Conservation (phyloP, 768 basidiomycete species). For the Vishniacozyma victoriae region DNA sequence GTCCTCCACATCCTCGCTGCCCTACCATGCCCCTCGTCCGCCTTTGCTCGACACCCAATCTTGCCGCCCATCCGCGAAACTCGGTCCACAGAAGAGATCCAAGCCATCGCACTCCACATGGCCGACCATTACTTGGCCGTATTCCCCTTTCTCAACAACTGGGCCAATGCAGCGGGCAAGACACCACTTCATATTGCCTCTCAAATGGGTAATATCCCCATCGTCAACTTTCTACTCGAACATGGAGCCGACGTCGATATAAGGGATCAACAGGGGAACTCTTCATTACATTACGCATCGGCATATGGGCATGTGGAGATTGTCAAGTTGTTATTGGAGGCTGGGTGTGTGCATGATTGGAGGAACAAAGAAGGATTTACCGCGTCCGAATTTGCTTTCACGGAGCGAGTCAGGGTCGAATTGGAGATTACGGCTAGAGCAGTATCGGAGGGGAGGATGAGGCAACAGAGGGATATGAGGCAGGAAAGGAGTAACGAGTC, state of each 20-base stretch:
- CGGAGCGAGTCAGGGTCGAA: slow-evolving; percentile 44
- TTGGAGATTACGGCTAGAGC: slow-evolving; percentile 26
- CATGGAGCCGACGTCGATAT: slow-evolving; percentile 83
- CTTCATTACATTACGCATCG: slow-evolving; percentile 70
- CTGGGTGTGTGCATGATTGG: slow-evolving; percentile 74
- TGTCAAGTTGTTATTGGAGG: slow-evolving; percentile 78
- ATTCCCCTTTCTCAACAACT: slow-evolving; percentile 79
- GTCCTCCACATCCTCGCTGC: slow-evolving; percentile 90
- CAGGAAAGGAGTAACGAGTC: not conserved
- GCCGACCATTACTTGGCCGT: slow-evolving; percentile 78
- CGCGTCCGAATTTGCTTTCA: slow-evolving; percentile 87
- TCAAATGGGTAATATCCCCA: slow-evolving; percentile 79
- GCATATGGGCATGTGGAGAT: slow-evolving; percentile 52
- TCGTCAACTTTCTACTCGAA: slow-evolving; percentile 68
- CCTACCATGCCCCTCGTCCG: slow-evolving; percentile 52
- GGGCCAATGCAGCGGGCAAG: slow-evolving; percentile 84
- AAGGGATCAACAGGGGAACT: slow-evolving; percentile 85
- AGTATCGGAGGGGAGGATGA: slow-evolving; percentile 15
- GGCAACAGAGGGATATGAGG: not conserved
- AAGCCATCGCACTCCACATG: slow-evolving; percentile 68
- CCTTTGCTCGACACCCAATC: slow-evolving; percentile 15
- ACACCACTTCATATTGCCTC: slow-evolving; percentile 85
- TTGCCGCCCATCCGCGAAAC: slow-evolving; percentile 10
- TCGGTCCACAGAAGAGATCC: slow-evolving; percentile 13
- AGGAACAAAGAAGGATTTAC: slow-evolving; percentile 89